Conservation (phyloP, 2,329 filamentous ascomycete species). For the Trichoderma lentiforme region DNA sequence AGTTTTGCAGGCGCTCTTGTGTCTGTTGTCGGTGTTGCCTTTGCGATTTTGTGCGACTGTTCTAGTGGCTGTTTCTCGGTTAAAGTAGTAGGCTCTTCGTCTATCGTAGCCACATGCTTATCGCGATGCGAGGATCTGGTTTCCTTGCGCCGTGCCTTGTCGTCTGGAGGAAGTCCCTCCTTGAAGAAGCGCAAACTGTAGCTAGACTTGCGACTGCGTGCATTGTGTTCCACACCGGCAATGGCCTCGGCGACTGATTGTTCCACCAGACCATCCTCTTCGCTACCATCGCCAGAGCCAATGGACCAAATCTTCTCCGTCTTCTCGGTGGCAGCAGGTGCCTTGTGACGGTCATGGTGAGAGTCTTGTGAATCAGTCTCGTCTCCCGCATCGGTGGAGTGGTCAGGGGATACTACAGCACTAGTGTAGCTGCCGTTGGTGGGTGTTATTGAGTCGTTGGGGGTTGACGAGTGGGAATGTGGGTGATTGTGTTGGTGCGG, state of each 20-base stretch:
- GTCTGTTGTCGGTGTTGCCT: not conserved
- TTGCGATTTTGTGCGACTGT: not conserved
- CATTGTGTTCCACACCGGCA: slow-evolving; percentile 59
- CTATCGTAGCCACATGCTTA: slow-evolving; percentile 38
- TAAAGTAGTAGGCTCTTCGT: slow-evolving; percentile 26
- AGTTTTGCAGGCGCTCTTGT: not conserved
- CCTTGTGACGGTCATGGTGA: not conserved
- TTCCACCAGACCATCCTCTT: slow-evolving; percentile 57
- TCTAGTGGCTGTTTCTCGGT: not conserved
- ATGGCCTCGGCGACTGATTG: slow-evolving; percentile 62
- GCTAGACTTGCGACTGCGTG: slow-evolving; percentile 64
- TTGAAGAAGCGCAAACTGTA: slow-evolving; percentile 66
- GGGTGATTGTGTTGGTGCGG: slow-evolving; percentile 21
- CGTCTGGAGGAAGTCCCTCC: slow-evolving; percentile 58
- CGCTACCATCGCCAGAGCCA: slow-evolving; percentile 47
- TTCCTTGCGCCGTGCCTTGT: slow-evolving; percentile 54
- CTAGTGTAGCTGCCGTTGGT: slow-evolving; percentile 24
- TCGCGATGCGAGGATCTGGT: slow-evolving; percentile 37
- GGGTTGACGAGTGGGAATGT: slow-evolving; percentile 27
- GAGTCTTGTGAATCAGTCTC: slow-evolving; percentile 10
- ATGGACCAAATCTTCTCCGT: slow-evolving; percentile 65
- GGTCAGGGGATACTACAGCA: slow-evolving; percentile 17
- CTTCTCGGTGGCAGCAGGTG: slow-evolving; percentile 45
- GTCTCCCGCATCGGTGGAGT: slow-evolving; percentile 21
- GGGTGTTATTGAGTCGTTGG: slow-evolving; percentile 27